Percentiles rank a stretch among this genome's conserved stretches.
Evolutionary conservation across 345 rosid genomes (phyloP).

Genomic region (Melaleuca quinquenervia): DNA sequence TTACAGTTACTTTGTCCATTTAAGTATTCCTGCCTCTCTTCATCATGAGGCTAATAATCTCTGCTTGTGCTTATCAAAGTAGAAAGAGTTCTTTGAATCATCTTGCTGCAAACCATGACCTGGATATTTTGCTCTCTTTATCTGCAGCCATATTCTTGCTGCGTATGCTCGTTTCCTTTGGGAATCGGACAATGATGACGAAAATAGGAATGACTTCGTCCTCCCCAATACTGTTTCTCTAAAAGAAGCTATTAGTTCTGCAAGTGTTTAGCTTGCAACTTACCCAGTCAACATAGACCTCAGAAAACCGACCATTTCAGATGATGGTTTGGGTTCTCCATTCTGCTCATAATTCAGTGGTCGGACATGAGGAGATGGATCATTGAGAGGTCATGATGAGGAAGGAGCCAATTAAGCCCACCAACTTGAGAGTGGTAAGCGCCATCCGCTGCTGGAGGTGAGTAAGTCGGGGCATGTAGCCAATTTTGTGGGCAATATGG

Average conservation of each 20-base stretch:
- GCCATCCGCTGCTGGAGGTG: neutral
- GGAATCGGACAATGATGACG: conserved; percentile 28
- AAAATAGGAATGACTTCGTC: neutral
- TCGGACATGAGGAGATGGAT: neutral
- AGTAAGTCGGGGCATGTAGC: neutral
- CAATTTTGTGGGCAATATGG: neutral
- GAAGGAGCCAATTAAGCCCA: neutral
- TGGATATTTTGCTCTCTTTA: neutral
- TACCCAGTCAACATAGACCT: neutral
- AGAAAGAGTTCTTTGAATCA: neutral
- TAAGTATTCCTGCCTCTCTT: neutral
- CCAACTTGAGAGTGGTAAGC: neutral
- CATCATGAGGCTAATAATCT: neutral
- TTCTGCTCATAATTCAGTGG: neutral
- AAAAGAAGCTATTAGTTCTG: neutral
- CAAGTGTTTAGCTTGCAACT: conserved; percentile 1
- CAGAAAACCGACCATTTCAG: neutral
- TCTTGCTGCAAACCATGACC: neutral
- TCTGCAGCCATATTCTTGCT: conserved; percentile 54
- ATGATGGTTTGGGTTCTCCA: neutral
- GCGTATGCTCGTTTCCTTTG: conserved; percentile 85
- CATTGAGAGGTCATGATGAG: neutral
- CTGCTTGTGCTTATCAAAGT: neutral
- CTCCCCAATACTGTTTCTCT: neutral
- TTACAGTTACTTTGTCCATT: neutral